Base-by-base conservation (phyloP, 179 eudicot species). In the Silene vulgaris region DNA sequence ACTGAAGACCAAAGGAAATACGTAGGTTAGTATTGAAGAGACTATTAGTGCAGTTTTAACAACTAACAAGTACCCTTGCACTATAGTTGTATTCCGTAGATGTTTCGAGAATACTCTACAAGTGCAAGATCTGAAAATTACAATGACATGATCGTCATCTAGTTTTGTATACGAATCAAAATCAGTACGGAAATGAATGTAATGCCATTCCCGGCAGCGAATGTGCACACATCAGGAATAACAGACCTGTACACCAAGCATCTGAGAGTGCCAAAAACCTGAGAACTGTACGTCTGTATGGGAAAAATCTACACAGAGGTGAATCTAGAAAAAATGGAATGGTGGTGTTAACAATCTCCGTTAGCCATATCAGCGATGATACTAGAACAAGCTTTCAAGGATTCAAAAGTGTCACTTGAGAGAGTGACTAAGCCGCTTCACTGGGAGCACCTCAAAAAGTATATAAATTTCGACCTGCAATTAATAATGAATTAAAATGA, bases 401-500 rank as follows among this genome's bases (percentile, higher is more conserved):
- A 62, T 74, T n/a, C 62, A 71, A 77, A 71, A 30, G 52, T 43
- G 72, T 23, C 59, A 29, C 77, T 78, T 74, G 69, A 13, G 63
- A 50, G 68, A 62, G 66, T 66, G 77, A 48, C 11, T 56, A 59
- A 9, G 60, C 37, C 68, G 32, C 32, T 61, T 54, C n/a, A 64
- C 74, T 79, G 66, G 17, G 56, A 74, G 74, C 32, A 57, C 56
- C 73, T 77, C 63, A 59, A 17, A 20, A 48, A 56, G 73, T 78
- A 35, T 78, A 74, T 61, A 69, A 65, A 72, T n/a, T 67, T 74
- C 68, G 59, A 73, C 81, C 81, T 79, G 81, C 30, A 74, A 74
- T 20, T 5, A 26, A 1, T 14, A 13, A 13, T 6, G n/a, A 4
- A 65, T 74, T 28, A 69, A 19, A 43, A 57, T 29, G 7, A 9